Evolutionary conservation across 345 rosid genomes (phyloP), one percentile per base, ranked within the genome.

Genomic region (Aquilaria malaccensis): DNA sequence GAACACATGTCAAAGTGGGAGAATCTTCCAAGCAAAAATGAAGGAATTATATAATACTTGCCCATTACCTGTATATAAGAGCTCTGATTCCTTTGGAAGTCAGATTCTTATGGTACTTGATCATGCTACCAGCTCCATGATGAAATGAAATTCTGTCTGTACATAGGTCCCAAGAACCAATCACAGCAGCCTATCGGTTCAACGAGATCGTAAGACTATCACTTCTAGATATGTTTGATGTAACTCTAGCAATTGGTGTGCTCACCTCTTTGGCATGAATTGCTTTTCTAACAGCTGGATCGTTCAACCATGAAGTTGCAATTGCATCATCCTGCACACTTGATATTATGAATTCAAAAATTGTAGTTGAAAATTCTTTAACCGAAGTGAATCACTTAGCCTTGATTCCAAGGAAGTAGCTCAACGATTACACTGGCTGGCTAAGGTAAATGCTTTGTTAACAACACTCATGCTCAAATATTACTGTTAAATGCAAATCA

Each of bases 91-190:
- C 96, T 52, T 66, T 66, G 65, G 74, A 60, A 45, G 91, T 93
- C 37, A 93, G 89, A 77, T 93, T 93, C 79, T 71, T 87, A 76
- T 93, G 98, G 74, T 45, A 78, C 57, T 65, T 69, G 56, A 93
- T 84, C 98, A 93, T 89, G 83, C 97, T 93, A 53, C 96, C 94
- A 37, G 78, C 72, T 58, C 82, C 83, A 66, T 76, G 82, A 11
- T 0, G 0, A 68, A 69, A 89, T 2, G 0, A 0, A 60, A 93
- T 56, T 29, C 76, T 68, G 76, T 45, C 60, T 0, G 96, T 70
- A 46, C 89, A 85, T 30, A 87, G 22, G 22, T 60, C 61, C 91
- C 94, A 93, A 13, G 14, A 9, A 13, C 88, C 91, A 9, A 74
- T 72, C 70, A 67, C 22, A 11, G 63, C 74, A 67, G 52, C 74